Evolutionary conservation across 2,329 filamentous ascomycete genomes (phyloP).

Genomic region (Ascochyta pisi): DNA sequence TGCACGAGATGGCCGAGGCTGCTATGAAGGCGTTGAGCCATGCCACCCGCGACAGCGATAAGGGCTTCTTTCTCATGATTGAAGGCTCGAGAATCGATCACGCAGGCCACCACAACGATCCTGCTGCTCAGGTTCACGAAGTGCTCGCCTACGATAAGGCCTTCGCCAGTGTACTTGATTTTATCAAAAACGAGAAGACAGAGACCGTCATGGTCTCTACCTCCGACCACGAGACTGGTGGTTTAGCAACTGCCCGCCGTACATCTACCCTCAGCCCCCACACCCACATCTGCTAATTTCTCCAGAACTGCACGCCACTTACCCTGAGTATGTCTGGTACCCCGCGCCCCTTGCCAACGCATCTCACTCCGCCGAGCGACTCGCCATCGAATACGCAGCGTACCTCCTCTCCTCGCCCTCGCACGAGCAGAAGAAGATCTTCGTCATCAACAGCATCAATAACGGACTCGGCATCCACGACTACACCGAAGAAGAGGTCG

Average conservation of each 20-base stretch:
- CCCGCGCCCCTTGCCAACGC: slow-evolving; percentile 82
- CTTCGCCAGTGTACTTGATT: slow-evolving; percentile 83
- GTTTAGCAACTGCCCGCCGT: slow-evolving; percentile 81
- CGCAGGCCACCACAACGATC: slow-evolving; percentile 72
- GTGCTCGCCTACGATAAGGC: slow-evolving; percentile 94
- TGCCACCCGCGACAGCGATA: slow-evolving; percentile 81
- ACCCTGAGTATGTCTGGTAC: slow-evolving; percentile 80
- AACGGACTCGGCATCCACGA: slow-evolving; percentile 79
- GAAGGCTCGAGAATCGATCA: slow-evolving; percentile 97
- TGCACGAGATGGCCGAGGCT: slow-evolving; percentile 88
- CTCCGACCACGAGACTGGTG: slow-evolving; percentile 96
- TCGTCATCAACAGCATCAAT: slow-evolving; percentile 73
- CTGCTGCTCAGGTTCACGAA: slow-evolving; percentile 70
- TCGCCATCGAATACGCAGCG: slow-evolving; percentile 66
- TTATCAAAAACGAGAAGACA: slow-evolving; percentile 74
- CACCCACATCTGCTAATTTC: slow-evolving; percentile 16
- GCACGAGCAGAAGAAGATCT: slow-evolving; percentile 53
- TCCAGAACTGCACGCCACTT: slow-evolving; percentile 64
- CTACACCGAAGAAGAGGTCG: slow-evolving; percentile 73
- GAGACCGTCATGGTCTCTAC: slow-evolving; percentile 86
- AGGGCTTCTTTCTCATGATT: slow-evolving; percentile 99
- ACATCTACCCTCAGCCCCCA: slow-evolving; percentile 41
- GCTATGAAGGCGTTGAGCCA: slow-evolving; percentile 80
- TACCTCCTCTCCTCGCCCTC: slow-evolving; percentile 59
- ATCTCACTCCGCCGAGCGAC: slow-evolving; percentile 74